Evolutionary conservation across 495 filamentous ascomycete species (phyloP).

Genomic region (Thermothielavioides terrestris): DNA sequence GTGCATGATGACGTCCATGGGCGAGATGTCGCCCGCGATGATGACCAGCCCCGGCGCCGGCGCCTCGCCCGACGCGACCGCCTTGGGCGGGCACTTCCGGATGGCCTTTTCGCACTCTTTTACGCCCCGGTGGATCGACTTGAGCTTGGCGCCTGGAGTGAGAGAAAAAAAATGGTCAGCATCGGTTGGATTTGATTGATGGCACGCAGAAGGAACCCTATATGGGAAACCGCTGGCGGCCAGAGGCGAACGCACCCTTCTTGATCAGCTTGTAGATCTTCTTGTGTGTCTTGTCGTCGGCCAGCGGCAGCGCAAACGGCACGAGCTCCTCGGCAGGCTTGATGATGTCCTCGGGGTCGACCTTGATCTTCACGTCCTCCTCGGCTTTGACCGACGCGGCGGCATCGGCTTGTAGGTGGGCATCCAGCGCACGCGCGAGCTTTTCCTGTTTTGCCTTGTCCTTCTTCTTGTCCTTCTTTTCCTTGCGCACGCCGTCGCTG

Average conservation of each 20-base stretch:
- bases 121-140: slow-evolving; percentile 89
- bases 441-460: slow-evolving; percentile 49
- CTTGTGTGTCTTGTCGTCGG: slow-evolving; percentile 83
- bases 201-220: too few species aligned
- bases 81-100: slow-evolving; percentile 66
- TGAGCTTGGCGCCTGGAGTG: slow-evolving; percentile 72
- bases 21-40: slow-evolving; percentile 92
- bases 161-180: neutral
- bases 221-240: too few species aligned
- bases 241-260: slow-evolving; percentile 61
- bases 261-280: slow-evolving; percentile 89
- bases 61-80: slow-evolving; percentile 42
- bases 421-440: slow-evolving; percentile 31
- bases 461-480: slow-evolving; percentile 61
- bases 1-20: slow-evolving; percentile 95
- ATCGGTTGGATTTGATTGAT: neutral
- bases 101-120: slow-evolving; percentile 98
- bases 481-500: slow-evolving; percentile 41
- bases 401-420: slow-evolving; percentile 23
- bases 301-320: slow-evolving; percentile 87
- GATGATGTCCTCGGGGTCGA: slow-evolving; percentile 27
- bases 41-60: slow-evolving; percentile 67
- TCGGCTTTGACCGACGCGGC: slow-evolving; percentile 23
- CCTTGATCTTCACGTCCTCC: slow-evolving; percentile 13
- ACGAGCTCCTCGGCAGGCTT: slow-evolving; percentile 65